Conservation (phyloP, 495 filamentous ascomycete genomes). For the Aspergillus sclerotioniger region DNA sequence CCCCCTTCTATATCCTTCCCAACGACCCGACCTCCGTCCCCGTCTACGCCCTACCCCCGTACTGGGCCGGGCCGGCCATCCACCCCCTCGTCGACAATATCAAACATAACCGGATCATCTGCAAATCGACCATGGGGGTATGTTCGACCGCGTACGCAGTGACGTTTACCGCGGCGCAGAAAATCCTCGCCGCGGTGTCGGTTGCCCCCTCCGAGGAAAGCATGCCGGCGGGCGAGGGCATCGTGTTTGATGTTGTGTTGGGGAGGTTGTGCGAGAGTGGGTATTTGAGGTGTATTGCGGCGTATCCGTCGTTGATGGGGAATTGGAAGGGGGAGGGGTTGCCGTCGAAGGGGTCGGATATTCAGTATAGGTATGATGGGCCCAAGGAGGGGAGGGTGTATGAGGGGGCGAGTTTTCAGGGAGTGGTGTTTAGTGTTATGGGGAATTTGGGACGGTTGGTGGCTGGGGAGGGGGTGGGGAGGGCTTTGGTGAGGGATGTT, state of each 20-base stretch:
- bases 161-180: slow-evolving; percentile 48
- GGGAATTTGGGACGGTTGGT: background rate
- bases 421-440: background rate
- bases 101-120: slow-evolving; percentile 12
- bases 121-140: background rate
- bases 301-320: slow-evolving; percentile 13
- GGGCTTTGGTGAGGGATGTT: background rate
- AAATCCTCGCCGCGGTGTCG: slow-evolving; percentile 34
- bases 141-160: slow-evolving; percentile 42
- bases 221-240: slow-evolving; percentile 1
- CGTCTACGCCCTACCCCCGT: background rate
- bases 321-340: slow-evolving; percentile 7
- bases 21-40: slow-evolving; percentile 12
- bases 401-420: background rate
- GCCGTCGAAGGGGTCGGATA: slow-evolving; percentile 13
- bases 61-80: slow-evolving; percentile 1
- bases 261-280: slow-evolving; percentile 10
- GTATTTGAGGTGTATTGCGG: slow-evolving; percentile 14
- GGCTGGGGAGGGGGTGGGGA: background rate
- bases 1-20: slow-evolving; percentile 7
- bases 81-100: background rate
- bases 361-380: slow-evolving; percentile 5
- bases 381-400: background rate
- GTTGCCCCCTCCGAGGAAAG: slow-evolving; percentile 8
- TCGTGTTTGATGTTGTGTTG: slow-evolving; percentile 10